Percentiles rank a stretch among this genome's conserved stretches.
These are phyloP conservation scores for Talaromyces sp. DNA, from an alignment of 2,329 filamentous ascomycete species.

Conservation along the genomic window DNA sequence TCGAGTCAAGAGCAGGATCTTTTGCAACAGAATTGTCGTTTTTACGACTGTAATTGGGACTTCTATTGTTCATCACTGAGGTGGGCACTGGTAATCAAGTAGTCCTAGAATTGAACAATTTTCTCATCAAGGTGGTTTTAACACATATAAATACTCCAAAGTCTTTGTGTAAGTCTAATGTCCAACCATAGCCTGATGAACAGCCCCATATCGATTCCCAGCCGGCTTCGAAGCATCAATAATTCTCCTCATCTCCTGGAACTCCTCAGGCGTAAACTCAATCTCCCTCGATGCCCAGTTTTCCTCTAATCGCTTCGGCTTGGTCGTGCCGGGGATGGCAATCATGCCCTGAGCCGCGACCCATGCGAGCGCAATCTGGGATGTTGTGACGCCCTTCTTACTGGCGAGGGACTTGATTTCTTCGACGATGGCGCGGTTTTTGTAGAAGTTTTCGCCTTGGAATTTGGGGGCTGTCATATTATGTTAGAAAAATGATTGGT, in stretches of 20 bases:
- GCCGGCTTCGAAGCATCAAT: slow-evolving; percentile 39
- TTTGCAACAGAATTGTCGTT: background rate
- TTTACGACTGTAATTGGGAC: background rate
- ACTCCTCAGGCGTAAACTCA: slow-evolving; percentile 38
- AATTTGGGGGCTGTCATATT: background rate
- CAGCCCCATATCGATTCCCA: slow-evolving; percentile 33
- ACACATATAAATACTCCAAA: background rate
- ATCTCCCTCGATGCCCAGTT: slow-evolving; percentile 41
- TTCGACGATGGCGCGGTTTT: slow-evolving; percentile 26
- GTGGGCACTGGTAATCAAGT: background rate
- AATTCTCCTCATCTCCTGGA: slow-evolving; percentile 39
- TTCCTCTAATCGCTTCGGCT: slow-evolving; percentile 38
- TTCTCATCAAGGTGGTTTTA: background rate
- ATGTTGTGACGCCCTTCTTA: slow-evolving; percentile 32
- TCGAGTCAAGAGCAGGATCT: background rate
- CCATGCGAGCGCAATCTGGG: slow-evolving; percentile 43
- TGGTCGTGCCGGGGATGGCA: slow-evolving; percentile 48
- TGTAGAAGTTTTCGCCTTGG: background rate
- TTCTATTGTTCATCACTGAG: background rate
- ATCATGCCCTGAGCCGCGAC: slow-evolving; percentile 44
- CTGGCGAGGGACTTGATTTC: slow-evolving; percentile 41
- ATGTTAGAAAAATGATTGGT: no score
- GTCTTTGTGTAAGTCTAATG: background rate
- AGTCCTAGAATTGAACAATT: background rate
- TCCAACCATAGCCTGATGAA: slow-evolving; percentile 3